Evolutionary conservation across 169 alveolate genomes (phyloP).

Genomic region (Cytauxzoon felis): DNA sequence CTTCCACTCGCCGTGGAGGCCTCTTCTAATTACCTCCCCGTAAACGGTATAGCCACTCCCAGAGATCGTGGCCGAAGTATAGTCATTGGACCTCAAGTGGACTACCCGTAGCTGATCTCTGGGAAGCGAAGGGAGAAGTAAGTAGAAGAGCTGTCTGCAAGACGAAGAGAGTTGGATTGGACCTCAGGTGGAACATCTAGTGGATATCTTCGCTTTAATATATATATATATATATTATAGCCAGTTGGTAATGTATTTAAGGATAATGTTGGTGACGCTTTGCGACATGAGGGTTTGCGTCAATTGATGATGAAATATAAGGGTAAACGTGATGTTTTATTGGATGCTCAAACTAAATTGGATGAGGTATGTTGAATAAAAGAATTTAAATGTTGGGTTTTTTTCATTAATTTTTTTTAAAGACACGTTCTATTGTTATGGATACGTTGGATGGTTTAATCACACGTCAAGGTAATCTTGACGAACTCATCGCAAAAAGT

Average conservation of each 20-base stretch:
- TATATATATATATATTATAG: constrained; percentile 1
- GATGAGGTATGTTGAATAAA: constrained; percentile 47
- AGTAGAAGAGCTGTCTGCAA: too few relatives aligned
- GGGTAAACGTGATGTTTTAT: constrained; percentile 54
- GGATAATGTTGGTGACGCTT: constrained; percentile 46
- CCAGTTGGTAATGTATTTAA: constrained; percentile 21
- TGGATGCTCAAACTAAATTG: constrained; percentile 55
- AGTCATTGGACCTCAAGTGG: too few relatives aligned
- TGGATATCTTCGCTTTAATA: not conserved
- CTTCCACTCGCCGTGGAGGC: too few relatives aligned
- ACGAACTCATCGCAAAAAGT: constrained; percentile 63
- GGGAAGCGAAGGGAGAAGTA: too few relatives aligned
- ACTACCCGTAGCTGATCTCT: too few relatives aligned
- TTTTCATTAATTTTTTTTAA: not conserved
- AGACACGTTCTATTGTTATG: constrained; percentile 59
- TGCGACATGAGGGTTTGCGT: constrained; percentile 32
- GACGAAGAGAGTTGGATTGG: too few relatives aligned
- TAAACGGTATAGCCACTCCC: too few relatives aligned
- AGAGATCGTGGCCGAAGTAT: too few relatives aligned
- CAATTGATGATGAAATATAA: constrained; percentile 43
- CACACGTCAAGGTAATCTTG: constrained; percentile 57
- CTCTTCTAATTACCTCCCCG: too few relatives aligned
- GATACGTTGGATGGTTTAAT: constrained; percentile 58
- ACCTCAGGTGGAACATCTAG: too few relatives aligned
- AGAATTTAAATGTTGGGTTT: too few relatives aligned